These are phyloP conservation scores for Neopestalotiopsis clavispora DNA, from an alignment of 2,329 filamentous ascomycete species.

Conservation along the genomic window DNA sequence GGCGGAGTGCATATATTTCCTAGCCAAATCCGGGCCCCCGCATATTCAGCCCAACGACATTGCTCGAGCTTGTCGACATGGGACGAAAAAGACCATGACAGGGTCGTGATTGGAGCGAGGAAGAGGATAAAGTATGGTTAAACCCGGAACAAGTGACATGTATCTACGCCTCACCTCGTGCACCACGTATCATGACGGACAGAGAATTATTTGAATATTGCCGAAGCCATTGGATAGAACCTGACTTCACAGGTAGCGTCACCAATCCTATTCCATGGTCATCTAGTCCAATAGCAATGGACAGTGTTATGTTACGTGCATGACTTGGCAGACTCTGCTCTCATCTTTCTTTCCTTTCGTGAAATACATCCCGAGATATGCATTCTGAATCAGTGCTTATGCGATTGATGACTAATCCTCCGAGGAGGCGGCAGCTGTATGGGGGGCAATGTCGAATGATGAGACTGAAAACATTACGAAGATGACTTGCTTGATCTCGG, in stretches of 20 bases:
- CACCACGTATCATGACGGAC: not conserved
- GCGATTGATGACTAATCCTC: not conserved
- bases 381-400: not conserved
- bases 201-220: not conserved
- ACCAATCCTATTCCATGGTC: not conserved
- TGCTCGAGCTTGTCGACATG: not conserved
- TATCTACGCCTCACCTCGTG: not conserved
- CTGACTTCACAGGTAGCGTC: not conserved
- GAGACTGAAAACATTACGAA: not conserved
- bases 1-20: not conserved
- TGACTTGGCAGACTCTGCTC: not conserved
- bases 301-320: not conserved
- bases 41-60: not conserved
- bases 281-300: not conserved
- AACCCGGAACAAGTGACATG: not conserved
- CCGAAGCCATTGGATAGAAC: not conserved
- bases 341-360: not conserved
- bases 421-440: not conserved
- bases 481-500: no score
- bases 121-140: not conserved
- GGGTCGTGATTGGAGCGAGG: not conserved
- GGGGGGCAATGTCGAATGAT: not conserved
- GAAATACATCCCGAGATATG: not conserved
- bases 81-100: not conserved
- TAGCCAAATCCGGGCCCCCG: not conserved